Evolutionary conservation across 306 rosid species (phyloP).

Genomic region (Vigna reflexopilosa): DNA sequence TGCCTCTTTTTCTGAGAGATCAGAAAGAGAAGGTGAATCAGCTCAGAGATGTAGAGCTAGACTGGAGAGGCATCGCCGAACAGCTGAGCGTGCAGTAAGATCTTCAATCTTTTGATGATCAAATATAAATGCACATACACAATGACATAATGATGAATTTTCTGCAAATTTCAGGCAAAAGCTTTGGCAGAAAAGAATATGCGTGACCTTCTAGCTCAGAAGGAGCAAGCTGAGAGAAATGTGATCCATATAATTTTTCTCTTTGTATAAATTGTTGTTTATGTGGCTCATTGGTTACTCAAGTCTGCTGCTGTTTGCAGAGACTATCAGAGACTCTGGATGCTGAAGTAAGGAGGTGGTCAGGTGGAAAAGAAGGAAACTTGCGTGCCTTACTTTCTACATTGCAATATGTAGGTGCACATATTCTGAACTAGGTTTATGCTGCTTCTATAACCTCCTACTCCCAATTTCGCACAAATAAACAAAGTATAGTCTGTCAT

Average conservation of each 20-base stretch:
- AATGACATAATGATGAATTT: background rate
- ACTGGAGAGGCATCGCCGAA: conserved; percentile 24
- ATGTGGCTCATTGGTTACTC: conserved; percentile 4
- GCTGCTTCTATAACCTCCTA: background rate
- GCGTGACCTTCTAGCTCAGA: conserved; percentile 28
- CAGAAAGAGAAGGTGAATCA: conserved; percentile 27
- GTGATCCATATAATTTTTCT: background rate
- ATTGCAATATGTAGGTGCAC: conserved; percentile 11
- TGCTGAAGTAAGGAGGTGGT: conserved; percentile 29
- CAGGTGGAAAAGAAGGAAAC: conserved; percentile 24
- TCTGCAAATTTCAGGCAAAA: conserved; percentile 17
- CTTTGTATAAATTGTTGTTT: conserved; percentile 1
- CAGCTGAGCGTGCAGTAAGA: conserved; percentile 28
- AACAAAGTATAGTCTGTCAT: background rate
- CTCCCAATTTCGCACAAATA: background rate
- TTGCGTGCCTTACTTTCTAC: conserved; percentile 23
- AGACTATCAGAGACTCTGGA: conserved; percentile 13
- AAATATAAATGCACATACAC: background rate
- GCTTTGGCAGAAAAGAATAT: conserved; percentile 29
- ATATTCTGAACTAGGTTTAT: background rate
- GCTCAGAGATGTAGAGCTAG: conserved; percentile 23
- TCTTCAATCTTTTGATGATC: background rate
- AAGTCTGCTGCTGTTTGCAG: background rate
- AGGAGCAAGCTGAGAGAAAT: conserved; percentile 27
- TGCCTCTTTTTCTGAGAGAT: conserved; percentile 13